Evolutionary conservation across 2,329 filamentous ascomycete species (phyloP).

Genomic region (Epichloe gansuensis): DNA sequence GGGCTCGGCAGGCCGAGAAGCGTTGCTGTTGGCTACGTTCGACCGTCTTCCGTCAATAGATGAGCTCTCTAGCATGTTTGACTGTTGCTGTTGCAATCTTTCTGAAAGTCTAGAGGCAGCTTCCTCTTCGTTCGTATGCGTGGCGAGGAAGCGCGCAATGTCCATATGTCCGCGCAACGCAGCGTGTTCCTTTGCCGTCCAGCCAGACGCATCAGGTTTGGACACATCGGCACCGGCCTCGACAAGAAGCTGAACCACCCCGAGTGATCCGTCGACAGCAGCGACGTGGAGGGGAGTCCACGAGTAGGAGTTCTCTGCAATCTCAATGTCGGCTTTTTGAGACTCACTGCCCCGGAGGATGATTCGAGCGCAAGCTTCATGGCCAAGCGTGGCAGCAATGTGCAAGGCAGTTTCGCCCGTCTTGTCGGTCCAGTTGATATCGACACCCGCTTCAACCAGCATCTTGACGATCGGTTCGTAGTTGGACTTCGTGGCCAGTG

Average conservation of each 20-base stretch:
- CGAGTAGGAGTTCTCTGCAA: constrained; percentile 71
- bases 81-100: constrained; percentile 8
- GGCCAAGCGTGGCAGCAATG: constrained; percentile 79
- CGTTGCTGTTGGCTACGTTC: constrained; percentile 29
- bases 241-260: constrained; percentile 65
- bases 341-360: constrained; percentile 57
- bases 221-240: constrained; percentile 66
- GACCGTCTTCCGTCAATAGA: constrained; percentile 52
- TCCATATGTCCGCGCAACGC: constrained; percentile 77
- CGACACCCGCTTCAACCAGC: constrained; percentile 77
- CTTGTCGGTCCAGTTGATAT: constrained; percentile 87
- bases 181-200: constrained; percentile 90
- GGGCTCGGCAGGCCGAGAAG: constrained; percentile 52
- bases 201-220: constrained; percentile 73
- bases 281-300: constrained; percentile 96
- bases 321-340: constrained; percentile 64
- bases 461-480: constrained; percentile 75
- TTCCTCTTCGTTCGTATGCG: constrained; percentile 29
- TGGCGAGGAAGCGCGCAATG: constrained; percentile 59
- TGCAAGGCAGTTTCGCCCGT: constrained; percentile 87
- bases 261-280: constrained; percentile 73
- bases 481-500: constrained; percentile 79
- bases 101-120: constrained; percentile 13
- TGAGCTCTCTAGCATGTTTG: constrained; percentile 33
- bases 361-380: constrained; percentile 66